Evolutionary conservation across 2,329 filamentous ascomycete species (phyloP).

Genomic region (Trichoderma sp.): DNA sequence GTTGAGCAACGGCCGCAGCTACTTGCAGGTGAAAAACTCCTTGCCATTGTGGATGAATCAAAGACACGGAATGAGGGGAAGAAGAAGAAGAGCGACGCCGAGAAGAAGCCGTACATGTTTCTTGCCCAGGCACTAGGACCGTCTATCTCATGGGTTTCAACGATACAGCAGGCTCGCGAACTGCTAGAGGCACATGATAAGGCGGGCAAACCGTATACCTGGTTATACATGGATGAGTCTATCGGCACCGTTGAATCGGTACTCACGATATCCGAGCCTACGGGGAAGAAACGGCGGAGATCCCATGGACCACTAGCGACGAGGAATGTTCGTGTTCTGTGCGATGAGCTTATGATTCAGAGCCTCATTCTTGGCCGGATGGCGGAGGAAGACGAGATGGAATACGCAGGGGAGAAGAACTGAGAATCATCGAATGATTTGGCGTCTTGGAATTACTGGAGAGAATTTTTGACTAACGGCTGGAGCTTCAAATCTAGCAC

Average conservation of each 20-base stretch:
- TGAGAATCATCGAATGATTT: neutral
- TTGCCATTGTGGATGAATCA: slow-evolving; percentile 64
- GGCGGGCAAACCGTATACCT: slow-evolving; percentile 60
- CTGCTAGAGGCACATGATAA: slow-evolving; percentile 55
- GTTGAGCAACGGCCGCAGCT: slow-evolving; percentile 63
- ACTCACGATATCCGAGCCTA: slow-evolving; percentile 36
- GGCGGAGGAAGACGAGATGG: slow-evolving; percentile 60
- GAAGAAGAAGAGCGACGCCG: slow-evolving; percentile 14
- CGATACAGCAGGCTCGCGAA: slow-evolving; percentile 64
- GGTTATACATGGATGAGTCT: slow-evolving; percentile 76
- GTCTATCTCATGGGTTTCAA: slow-evolving; percentile 65
- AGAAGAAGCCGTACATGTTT: slow-evolving; percentile 73
- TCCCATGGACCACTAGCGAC: slow-evolving; percentile 36
- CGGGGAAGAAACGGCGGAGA: slow-evolving; percentile 45
- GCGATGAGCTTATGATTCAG: slow-evolving; percentile 87
- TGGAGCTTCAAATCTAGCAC: neutral
- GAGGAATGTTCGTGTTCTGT: slow-evolving; percentile 66
- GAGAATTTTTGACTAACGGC: neutral
- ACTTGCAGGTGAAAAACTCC: slow-evolving; percentile 64
- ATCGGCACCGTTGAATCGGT: slow-evolving; percentile 56
- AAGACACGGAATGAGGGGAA: slow-evolving; percentile 64
- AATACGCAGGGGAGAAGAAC: slow-evolving; percentile 12
- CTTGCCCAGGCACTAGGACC: slow-evolving; percentile 78
- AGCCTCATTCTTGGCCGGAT: slow-evolving; percentile 85
- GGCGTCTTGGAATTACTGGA: neutral